Percentiles rank a stretch among this genome's conserved stretches.
Evolutionary conservation across 2,329 filamentous ascomycete genomes (phyloP).

Genomic region (Sphaerostilbella broomeana): DNA sequence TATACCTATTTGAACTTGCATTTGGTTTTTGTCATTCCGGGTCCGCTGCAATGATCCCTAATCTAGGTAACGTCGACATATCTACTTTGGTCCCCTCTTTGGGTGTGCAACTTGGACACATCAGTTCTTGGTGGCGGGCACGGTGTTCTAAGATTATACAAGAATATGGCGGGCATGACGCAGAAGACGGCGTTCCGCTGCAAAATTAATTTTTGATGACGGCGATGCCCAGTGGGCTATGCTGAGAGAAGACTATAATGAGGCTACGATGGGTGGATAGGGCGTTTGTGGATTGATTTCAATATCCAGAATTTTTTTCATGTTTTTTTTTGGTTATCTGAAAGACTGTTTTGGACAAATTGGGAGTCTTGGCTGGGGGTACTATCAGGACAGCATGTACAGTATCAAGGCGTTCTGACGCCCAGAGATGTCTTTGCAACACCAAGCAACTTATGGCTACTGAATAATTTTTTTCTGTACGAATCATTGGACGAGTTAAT

Average conservation of each 20-base stretch:
- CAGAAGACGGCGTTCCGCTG: conserved; percentile 2
- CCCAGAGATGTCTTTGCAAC: neutral
- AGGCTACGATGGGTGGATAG: conserved; percentile 8
- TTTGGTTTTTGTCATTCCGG: too few relatives aligned
- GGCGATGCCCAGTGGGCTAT: conserved; percentile 6
- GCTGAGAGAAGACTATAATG: conserved; percentile 10
- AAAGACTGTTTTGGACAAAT: neutral
- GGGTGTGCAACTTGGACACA: too few relatives aligned
- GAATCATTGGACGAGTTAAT: too few relatives aligned
- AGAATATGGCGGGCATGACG: too few relatives aligned
- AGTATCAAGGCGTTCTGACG: conserved; percentile 8
- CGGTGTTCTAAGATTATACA: too few relatives aligned
- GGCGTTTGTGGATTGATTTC: conserved; percentile 7
- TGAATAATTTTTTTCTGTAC: too few relatives aligned
- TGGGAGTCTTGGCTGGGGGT: conserved; percentile 1
- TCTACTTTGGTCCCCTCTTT: too few relatives aligned
- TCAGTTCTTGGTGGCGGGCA: too few relatives aligned
- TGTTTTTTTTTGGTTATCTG: neutral
- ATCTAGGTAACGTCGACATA: too few relatives aligned
- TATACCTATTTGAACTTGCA: too few relatives aligned
- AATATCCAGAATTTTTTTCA: neutral
- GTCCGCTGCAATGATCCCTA: too few relatives aligned
- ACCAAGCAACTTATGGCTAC: neutral
- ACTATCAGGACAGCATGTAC: neutral
- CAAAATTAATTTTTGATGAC: conserved; percentile 6